phyloP scores from a whole-genome alignment of 2,329 filamentous ascomycete genomes.

The Monilinia fructicola region DNA sequence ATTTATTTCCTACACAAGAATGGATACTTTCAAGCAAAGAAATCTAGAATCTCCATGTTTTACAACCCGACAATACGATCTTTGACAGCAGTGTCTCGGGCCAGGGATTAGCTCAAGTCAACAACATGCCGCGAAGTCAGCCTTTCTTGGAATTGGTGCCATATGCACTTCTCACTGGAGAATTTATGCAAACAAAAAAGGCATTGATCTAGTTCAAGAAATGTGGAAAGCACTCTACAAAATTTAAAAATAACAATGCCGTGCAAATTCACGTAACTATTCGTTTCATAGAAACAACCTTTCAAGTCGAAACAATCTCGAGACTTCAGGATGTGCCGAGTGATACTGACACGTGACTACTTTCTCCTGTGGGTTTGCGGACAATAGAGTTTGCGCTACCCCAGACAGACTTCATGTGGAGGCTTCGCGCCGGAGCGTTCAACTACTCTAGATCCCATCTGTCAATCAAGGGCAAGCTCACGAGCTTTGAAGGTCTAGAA shows the following conservation, averaged over 20 bases:
- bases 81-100: not conserved
- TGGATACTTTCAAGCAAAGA: not conserved
- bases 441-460: not conserved
- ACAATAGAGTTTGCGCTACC: slow-evolving; percentile 21
- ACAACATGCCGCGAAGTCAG: slow-evolving; percentile 4
- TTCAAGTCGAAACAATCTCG: slow-evolving; percentile 6
- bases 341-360: not conserved
- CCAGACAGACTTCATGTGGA: slow-evolving; percentile 11
- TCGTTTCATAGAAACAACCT: not conserved
- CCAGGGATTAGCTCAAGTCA: not conserved
- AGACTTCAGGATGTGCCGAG: slow-evolving; percentile 15
- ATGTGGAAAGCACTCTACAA: not conserved
- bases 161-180: not conserved
- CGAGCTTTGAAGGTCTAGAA: not conserved
- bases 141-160: not conserved
- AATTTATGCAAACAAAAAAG: not conserved
- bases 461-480: not conserved
- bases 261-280: not conserved
- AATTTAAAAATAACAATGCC: not conserved
- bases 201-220: not conserved
- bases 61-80: not conserved
- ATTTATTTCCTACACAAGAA: not conserved
- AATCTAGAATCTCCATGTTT: not conserved
- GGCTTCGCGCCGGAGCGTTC: not conserved
- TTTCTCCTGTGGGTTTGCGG: not conserved